A percentile compares a stretch with the other conserved stretches of the same genome.
phyloP scores from a whole-genome alignment of 257 asterid species.

The Paulownia fortunei region DNA sequence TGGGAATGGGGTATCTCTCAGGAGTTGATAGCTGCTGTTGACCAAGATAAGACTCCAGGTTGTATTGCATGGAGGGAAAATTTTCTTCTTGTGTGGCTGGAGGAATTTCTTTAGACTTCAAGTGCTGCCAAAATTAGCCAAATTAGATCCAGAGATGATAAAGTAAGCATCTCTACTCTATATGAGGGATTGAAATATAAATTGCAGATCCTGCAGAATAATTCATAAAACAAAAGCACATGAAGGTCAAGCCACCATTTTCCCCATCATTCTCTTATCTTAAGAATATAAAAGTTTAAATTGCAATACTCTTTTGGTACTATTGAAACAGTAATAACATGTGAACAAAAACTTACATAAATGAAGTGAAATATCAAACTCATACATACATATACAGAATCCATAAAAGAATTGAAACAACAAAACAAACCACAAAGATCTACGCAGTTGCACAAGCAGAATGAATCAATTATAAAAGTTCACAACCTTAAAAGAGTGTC shows the following conservation, averaged over 20 bases:
- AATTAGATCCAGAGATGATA: slow-evolving; percentile 22
- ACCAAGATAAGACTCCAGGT: slow-evolving; percentile 66
- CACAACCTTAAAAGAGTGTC: neutral
- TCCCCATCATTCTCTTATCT: slow-evolving; percentile 4
- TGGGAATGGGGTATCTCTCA: slow-evolving; percentile 67
- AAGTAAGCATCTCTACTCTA: neutral
- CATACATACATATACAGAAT: neutral
- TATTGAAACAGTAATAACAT: neutral
- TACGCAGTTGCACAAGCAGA: neutral
- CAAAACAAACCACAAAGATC: neutral
- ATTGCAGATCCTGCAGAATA: slow-evolving; percentile 4
- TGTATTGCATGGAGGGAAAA: slow-evolving; percentile 40
- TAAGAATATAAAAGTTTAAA: neutral
- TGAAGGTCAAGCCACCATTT: neutral
- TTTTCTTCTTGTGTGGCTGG: slow-evolving; percentile 46
- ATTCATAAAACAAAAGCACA: neutral
- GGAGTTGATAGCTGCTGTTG: slow-evolving; percentile 61
- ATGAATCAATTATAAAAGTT: neutral
- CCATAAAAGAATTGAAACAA: neutral
- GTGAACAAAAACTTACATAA: neutral
- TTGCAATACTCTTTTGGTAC: neutral
- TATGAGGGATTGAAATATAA: neutral
- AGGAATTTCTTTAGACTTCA: slow-evolving; percentile 65
- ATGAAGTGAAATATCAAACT: neutral
- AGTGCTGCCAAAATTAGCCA: slow-evolving; percentile 49